These are phyloP conservation scores for Domatiomyces catenatus DNA, from an alignment of 2,329 filamentous ascomycete species.

Conservation along the genomic window DNA sequence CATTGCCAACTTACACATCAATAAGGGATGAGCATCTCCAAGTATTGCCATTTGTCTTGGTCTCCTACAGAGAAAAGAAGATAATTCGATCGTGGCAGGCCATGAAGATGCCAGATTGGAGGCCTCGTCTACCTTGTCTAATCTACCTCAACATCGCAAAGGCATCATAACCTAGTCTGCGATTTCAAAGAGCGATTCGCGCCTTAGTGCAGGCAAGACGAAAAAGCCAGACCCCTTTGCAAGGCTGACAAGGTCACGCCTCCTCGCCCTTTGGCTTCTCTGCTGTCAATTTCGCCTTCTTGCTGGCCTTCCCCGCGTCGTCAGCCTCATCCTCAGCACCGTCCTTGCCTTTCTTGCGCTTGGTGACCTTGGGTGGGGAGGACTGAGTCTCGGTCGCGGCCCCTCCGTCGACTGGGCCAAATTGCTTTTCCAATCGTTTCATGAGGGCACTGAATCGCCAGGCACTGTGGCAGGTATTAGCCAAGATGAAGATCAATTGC, in stretches of 20 bases:
- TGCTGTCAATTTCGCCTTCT: background rate
- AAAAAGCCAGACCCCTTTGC: background rate
- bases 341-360: background rate
- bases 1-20: too few relatives aligned
- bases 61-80: too few relatives aligned
- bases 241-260: background rate
- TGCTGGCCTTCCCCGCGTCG: slow-evolving; percentile 13
- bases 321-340: slow-evolving; percentile 22
- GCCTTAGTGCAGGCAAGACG: slow-evolving; percentile 4
- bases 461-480: background rate
- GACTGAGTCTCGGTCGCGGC: background rate
- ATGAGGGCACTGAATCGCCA: background rate
- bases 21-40: background rate
- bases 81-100: too few relatives aligned
- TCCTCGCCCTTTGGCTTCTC: background rate
- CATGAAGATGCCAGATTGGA: too few relatives aligned
- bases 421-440: background rate
- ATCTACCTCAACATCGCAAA: background rate
- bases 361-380: background rate
- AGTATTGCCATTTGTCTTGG: too few relatives aligned
- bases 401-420: background rate
- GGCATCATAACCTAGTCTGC: background rate
- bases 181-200: background rate
- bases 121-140: too few relatives aligned
- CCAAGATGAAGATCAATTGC: background rate